phyloP scores from a whole-genome alignment of 805 yeast genomes.

The Spathaspora girioi region DNA sequence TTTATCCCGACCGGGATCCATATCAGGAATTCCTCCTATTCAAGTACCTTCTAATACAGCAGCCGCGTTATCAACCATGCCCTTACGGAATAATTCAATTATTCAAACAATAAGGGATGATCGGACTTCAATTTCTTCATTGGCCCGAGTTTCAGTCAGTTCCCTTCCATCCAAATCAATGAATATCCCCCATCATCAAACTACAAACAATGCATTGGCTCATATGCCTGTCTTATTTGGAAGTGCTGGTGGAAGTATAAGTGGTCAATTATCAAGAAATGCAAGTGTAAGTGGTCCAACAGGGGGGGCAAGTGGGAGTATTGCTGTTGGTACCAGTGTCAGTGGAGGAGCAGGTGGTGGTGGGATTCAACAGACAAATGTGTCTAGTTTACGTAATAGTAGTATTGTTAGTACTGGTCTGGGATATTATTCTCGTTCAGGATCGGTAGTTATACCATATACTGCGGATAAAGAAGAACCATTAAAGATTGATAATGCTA shows the following conservation, averaged over 20 bases:
- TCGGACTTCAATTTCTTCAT: constrained; percentile 29
- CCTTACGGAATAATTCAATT: constrained; percentile 34
- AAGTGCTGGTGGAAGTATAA: constrained; percentile 31
- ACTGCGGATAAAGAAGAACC: constrained; percentile 23
- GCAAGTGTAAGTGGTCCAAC: constrained; percentile 20
- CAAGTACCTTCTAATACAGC: background rate
- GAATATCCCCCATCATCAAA: constrained; percentile 46
- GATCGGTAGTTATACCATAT: constrained; percentile 35
- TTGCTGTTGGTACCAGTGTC: background rate
- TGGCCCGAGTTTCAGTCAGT: constrained; percentile 34
- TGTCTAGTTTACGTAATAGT: constrained; percentile 39
- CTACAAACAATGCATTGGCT: constrained; percentile 33
- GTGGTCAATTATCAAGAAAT: constrained; percentile 35
- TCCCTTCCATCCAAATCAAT: constrained; percentile 42
- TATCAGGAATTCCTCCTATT: background rate
- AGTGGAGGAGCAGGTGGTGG: constrained; percentile 4
- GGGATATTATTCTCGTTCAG: constrained; percentile 35
- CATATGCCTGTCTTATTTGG: constrained; percentile 43
- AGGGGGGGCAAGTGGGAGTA: constrained; percentile 11
- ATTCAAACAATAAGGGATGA: constrained; percentile 41
- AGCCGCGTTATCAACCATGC: background rate
- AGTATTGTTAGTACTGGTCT: constrained; percentile 25
- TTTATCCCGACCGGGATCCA: background rate
- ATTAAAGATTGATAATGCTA: constrained; percentile 17
- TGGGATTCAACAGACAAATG: constrained; percentile 32